Evolutionary conservation across 2,329 filamentous ascomycete genomes (phyloP).

Genomic region (Alternaria sp.): DNA sequence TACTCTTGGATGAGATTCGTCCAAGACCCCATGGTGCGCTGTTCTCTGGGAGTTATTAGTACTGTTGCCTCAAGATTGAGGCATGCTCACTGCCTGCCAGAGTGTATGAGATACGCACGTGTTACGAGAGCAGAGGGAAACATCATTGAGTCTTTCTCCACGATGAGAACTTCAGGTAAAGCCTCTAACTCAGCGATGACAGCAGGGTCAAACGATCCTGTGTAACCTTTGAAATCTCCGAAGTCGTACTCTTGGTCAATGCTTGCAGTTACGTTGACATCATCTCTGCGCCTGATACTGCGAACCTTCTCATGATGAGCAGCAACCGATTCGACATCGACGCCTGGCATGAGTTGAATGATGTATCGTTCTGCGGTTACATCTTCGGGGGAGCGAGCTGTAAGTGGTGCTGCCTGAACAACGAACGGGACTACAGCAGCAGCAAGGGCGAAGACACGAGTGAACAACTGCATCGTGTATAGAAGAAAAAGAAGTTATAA

Average conservation of each 20-base stretch:
- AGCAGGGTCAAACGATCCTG: slow-evolving; percentile 39
- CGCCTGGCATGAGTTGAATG: slow-evolving; percentile 52
- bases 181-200: slow-evolving; percentile 40
- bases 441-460: slow-evolving; percentile 31
- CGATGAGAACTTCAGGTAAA: slow-evolving; percentile 33
- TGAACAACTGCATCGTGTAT: slow-evolving; percentile 37
- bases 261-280: slow-evolving; percentile 20
- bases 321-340: slow-evolving; percentile 32
- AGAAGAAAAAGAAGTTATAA: fast-evolving
- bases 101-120: slow-evolving; percentile 18
- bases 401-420: slow-evolving; percentile 30
- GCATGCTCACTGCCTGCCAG: not conserved
- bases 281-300: slow-evolving; percentile 34
- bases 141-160: slow-evolving; percentile 42
- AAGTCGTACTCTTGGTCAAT: slow-evolving; percentile 38
- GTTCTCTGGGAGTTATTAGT: slow-evolving; percentile 21
- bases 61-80: not conserved
- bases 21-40: slow-evolving; percentile 41
- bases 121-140: slow-evolving; percentile 27
- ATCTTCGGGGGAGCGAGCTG: slow-evolving; percentile 9
- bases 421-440: slow-evolving; percentile 30
- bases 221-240: slow-evolving; percentile 43
- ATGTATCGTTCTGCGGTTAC: slow-evolving; percentile 54
- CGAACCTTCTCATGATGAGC: slow-evolving; percentile 36
- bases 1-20: slow-evolving; percentile 35